Base-by-base conservation (phyloP, 306 rosid species). In the Rosa persica region DNA sequence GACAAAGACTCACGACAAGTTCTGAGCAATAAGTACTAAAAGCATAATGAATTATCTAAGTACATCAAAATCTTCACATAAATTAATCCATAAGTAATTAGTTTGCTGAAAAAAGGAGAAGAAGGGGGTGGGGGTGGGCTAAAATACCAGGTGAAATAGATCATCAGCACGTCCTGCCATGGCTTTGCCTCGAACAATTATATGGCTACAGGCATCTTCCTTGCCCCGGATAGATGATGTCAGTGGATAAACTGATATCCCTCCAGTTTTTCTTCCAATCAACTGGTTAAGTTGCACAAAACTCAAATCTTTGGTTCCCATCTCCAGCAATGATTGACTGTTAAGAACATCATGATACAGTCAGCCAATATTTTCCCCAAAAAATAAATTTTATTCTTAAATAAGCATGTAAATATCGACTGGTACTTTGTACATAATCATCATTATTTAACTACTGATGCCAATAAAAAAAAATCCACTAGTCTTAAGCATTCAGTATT, bases 241-340 rank as follows among this genome's bases (percentile, higher is more conserved):
- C 77, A 91, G 75, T 65, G 99, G 99, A 85, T 88, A 95, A 87
- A 95, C 99, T 34, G 99, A 95, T 81, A 95, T 93, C 62, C 99
- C 99, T 78, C 99, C 99, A 1, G 99, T 95, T 86, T 95, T 95
- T 80, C 99, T 93, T 81, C 99, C 97, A 62, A 91, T 93, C 86
- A 95, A 88, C 86, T 95, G 98, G 86, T 89, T 91, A 75, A 95
- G 92, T 81, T 95, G 97, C 88, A 95, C 99, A 87, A 95, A 95
- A 67, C 83, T 88, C 86, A 91, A 82, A 80, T 95, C 99, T 87
- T 95, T 93, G 74, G 99, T 95, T 72, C 99, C 99, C 99, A 95
- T 95, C 90, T 93, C 97, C 80, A 93, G 89, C 96, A 95, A 84
- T 75, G 99, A 95, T 86, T 93, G 99, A 76, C 99, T 91, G 93